These are phyloP conservation scores for Ambrosiella beaveri DNA, from an alignment of 2,329 filamentous ascomycete genomes.

Conservation along the genomic window DNA sequence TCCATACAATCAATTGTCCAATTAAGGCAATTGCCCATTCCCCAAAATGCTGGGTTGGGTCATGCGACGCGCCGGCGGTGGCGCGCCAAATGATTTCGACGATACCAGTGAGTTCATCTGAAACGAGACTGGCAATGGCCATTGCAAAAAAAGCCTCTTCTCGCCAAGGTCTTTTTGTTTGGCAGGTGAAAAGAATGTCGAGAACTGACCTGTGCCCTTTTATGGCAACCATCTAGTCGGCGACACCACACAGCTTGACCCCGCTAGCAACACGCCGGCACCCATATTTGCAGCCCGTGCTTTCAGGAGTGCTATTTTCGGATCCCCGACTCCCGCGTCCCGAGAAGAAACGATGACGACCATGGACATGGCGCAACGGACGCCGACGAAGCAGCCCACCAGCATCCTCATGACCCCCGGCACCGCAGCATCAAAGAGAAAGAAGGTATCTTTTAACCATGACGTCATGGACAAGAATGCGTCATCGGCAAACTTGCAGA, in stretches of 20 bases:
- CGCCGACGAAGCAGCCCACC: slow-evolving; percentile 30
- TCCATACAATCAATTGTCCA: no score
- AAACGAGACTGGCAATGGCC: neutral
- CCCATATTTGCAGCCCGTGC: slow-evolving; percentile 50
- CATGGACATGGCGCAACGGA: slow-evolving; percentile 19
- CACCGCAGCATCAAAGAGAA: slow-evolving; percentile 40
- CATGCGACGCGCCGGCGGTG: slow-evolving; percentile 30
- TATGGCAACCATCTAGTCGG: slow-evolving; percentile 13
- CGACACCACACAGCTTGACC: slow-evolving; percentile 32
- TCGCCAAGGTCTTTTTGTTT: neutral
- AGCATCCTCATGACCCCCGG: slow-evolving; percentile 49
- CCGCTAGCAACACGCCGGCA: slow-evolving; percentile 43
- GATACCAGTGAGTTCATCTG: slow-evolving; percentile 1
- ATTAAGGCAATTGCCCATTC: neutral
- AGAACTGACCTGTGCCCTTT: no score
- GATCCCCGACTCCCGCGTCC: slow-evolving; percentile 30
- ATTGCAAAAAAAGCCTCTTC: neutral
- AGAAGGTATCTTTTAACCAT: slow-evolving; percentile 47
- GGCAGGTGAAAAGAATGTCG: no score
- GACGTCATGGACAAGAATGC: slow-evolving; percentile 32
- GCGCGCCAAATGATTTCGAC: slow-evolving; percentile 20
- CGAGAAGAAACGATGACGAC: slow-evolving; percentile 19
- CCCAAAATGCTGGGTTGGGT: slow-evolving; percentile 41
- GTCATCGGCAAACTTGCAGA: slow-evolving; percentile 20
- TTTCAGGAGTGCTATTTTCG: slow-evolving; percentile 46